Evolutionary conservation across 2,329 filamentous ascomycete genomes (phyloP), one percentile per base, ranked within the genome.

Genomic region (Ascocoryne sarcoides): DNA sequence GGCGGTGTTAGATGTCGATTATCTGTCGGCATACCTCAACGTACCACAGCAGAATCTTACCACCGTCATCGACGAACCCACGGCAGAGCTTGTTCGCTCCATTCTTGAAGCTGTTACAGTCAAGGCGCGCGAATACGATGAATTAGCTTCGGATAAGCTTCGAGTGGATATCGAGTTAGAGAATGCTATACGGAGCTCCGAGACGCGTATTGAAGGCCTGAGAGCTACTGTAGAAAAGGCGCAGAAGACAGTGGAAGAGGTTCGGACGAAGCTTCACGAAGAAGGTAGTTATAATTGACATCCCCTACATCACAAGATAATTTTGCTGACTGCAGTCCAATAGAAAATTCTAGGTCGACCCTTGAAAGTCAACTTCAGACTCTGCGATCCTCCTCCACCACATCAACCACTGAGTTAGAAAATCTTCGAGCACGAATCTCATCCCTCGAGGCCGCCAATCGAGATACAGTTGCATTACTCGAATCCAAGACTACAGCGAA

Each of bases 101-200:
- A 70, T 98, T 38, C 73, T 98, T 30, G 70, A 76, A 47, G 81
- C 84, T 18, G 76, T 96, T 39, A 75, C 81, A 17, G 67, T 69
- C 20, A 95, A 92, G 62, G 87, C 85, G 26, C 84, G 81, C 54
- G 87, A 95, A 55, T 82, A 77, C 54, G 87, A 95, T 59, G 75
- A 79, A 29, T 66, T 95, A 30, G 86, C 82, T 54, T 82, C 90
- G 8, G 85, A 94, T 50, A 96, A 95, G 65, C 73, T 95, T 32
- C 82, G 86, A 51, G 69, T 85, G 33, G 87, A 95, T 55, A 92
- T 98, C 32, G 89, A 96, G 67, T 75, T 96, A 5, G 92, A 98
- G 62, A 92, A 87, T 62, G 83, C 82, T 14, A 82, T 95, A 35
- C 82, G 88, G 53, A 84, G 76, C 50, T 82, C 83, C 44, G 90